Percentiles rank a stretch among this genome's conserved stretches.
phyloP scores from a whole-genome alignment of 2,329 filamentous ascomycete genomes.

The Dryadomyces quercivorus region DNA sequence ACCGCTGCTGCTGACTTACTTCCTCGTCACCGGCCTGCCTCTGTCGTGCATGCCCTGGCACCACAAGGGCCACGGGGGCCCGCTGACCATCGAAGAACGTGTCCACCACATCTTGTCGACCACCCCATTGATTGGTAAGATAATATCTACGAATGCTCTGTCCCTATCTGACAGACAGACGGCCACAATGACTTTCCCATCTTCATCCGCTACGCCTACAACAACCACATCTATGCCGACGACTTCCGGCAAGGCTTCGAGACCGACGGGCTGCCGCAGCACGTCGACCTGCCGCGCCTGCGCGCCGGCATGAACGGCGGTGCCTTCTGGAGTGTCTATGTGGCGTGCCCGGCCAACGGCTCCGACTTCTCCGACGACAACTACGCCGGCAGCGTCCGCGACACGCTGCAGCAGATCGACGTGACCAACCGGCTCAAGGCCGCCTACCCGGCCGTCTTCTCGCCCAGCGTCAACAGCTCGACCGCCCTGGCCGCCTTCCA shows the following conservation, averaged over 20 bases:
- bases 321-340: slow-evolving; percentile 87
- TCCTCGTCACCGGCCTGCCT: neutral
- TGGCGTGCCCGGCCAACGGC: slow-evolving; percentile 61
- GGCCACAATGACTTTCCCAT: slow-evolving; percentile 85
- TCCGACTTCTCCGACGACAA: slow-evolving; percentile 62
- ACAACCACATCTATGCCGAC: slow-evolving; percentile 65
- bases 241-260: slow-evolving; percentile 67
- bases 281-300: slow-evolving; percentile 73
- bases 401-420: slow-evolving; percentile 64
- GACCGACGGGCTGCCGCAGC: slow-evolving; percentile 51
- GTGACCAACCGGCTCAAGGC: slow-evolving; percentile 51
- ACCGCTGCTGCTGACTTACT: neutral
- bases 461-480: slow-evolving; percentile 43
- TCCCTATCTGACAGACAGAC: slow-evolving; percentile 37
- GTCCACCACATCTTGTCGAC: slow-evolving; percentile 12
- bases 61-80: neutral
- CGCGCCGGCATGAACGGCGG: slow-evolving; percentile 62
- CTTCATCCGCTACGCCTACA: slow-evolving; percentile 49
- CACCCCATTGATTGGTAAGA: slow-evolving; percentile 14
- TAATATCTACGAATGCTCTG: too few species aligned
- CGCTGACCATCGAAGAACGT: slow-evolving; percentile 11
- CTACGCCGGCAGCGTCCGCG: slow-evolving; percentile 43
- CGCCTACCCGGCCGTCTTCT: slow-evolving; percentile 58
- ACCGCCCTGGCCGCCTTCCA: slow-evolving; percentile 49
- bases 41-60: neutral